Base-by-base conservation (phyloP, 192 early-diverging fungal species). In the Powellomyces hirtus region DNA sequence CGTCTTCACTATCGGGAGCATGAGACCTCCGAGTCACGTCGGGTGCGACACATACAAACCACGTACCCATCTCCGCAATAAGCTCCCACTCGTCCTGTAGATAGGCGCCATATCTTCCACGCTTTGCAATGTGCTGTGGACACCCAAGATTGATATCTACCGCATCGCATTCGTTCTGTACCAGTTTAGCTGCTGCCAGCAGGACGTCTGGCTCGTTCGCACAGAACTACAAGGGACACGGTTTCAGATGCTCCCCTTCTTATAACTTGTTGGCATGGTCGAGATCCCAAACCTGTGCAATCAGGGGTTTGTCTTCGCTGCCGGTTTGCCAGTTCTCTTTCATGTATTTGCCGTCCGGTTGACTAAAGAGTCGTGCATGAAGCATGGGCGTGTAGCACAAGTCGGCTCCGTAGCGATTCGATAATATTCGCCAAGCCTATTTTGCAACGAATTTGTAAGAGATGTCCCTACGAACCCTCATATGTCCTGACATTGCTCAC, bases 341-440 rank as follows among this genome's bases (percentile, higher is more conserved):
- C 38, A 66, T 68, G 64, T 84, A 84, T 29, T 71, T 73, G 1
- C 26, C 62, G 81, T 85, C 66, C 4, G 81, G 78, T 33, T 93
- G 87, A 52, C 78, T 71, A 75, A 99, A 99, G 14, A 94, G 60
- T 49, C 85, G 86, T 4, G 96, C 94, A 64, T 99, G 92, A 72
- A 98, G 91, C 97, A 98, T 98, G 49, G 97, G 97, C 11, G 97
- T 98, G 76, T 94, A 98, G 78, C 94, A 96, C 5, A 98, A 78
- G 0, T 96, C 75, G 1, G 94, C 90, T 42, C 82, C 86, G 72
- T 98, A 93, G 4, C 91, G 88, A 45, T 91, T 83, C 5, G 90
- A 91, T 33, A 99, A 88, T 7, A 96, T 83, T 36, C 97, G 82
- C 96, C 96, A 99, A 1, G 97, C 91, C 34, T 93, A 50, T n/a